Base-by-base conservation (phyloP, 2,329 filamentous ascomycete species). In the Tricladium varicosporioides region DNA sequence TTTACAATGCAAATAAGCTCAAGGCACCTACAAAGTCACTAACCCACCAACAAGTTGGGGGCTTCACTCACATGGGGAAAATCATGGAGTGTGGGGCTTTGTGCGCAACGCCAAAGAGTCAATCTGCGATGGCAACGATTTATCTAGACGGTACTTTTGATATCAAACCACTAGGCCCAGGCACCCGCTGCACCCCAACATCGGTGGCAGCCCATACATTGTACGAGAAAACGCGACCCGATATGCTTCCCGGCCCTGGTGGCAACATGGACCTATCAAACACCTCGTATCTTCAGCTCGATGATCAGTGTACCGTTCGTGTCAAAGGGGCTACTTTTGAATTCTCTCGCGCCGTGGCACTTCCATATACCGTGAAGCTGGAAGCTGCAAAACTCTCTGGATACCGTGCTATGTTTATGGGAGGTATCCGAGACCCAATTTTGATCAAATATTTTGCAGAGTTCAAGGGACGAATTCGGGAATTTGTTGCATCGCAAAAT, bases 211-310 rank as follows among this genome's bases (percentile, higher is more conserved):
- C 80, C 0, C 80, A 83, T 59, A 76, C 79, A 0, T 65, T 83
- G 9, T 83, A 83, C 51, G 80, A 83, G 68, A 83, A 83, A 58
- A 72, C 74, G 0, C 65, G 80, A 14, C 80, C 81, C 0, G 80
- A 83, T 63, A 62, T 77, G 1, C 63, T 82, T 1, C 58, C 69
- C 5, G 80, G 80, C 0, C 81, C 80, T 0, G 81, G 80, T 0
- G 81, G 80, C 0, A 64, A 68, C 5, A 69, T 83, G 0, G 69
- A 78, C 44, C 66, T 82, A 0, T 68, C 69, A 0, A 48, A 67
- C 0, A 70, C 76, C 1, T 71, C 62, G 1, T 81, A 80, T 57
- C 70, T 77, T 56, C 73, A 78, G 60, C 61, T 79, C 2, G 60
- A 63, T 0, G 75, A 76, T 55, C 60, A 68, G 0, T 65, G 70